A percentile compares a stretch with the other conserved stretches of the same genome.
Evolutionary conservation across 2,329 filamentous ascomycete species (phyloP).

Genomic region (Diaporthe capsici): DNA sequence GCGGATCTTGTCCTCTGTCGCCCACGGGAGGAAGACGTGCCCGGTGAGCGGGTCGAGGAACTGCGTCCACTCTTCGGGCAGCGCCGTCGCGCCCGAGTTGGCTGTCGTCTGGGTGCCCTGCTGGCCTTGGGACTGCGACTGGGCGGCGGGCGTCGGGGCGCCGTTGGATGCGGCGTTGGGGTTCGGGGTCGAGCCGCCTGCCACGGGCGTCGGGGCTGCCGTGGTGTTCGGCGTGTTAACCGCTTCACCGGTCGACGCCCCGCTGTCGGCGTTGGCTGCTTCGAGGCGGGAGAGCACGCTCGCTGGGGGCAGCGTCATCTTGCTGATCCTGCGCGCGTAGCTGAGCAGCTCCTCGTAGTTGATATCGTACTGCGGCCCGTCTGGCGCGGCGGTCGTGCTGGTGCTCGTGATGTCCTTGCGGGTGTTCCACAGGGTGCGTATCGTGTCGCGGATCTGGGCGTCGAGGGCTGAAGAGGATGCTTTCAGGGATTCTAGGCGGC

Average conservation of each 20-base stretch:
- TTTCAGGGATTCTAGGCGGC: constrained; percentile 78
- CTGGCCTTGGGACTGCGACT: constrained; percentile 37
- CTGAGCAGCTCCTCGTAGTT: constrained; percentile 80
- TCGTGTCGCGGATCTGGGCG: constrained; percentile 78
- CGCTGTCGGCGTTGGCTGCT: constrained; percentile 50
- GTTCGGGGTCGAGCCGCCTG: constrained; percentile 41
- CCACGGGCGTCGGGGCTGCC: constrained; percentile 46
- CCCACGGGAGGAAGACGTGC: constrained; percentile 82
- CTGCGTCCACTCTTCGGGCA: constrained; percentile 64
- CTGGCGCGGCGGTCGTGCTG: constrained; percentile 68
- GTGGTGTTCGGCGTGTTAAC: constrained; percentile 41
- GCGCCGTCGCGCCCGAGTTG: constrained; percentile 51
- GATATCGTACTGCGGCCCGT: constrained; percentile 67
- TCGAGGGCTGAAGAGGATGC: constrained; percentile 76
- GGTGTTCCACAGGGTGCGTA: constrained; percentile 78
- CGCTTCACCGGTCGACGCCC: constrained; percentile 46
- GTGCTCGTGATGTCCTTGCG: constrained; percentile 80
- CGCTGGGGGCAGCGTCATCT: constrained; percentile 79
- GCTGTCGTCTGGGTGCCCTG: constrained; percentile 41
- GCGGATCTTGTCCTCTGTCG: constrained; percentile 77
- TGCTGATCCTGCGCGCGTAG: constrained; percentile 85
- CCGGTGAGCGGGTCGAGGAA: constrained; percentile 70
- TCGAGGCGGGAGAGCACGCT: constrained; percentile 41
- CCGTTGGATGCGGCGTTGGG: constrained; percentile 42
- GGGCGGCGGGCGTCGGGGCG: constrained; percentile 34